phyloP scores from a whole-genome alignment of 176 grass and related monocot species.

The Microstegium vimineum region DNA sequence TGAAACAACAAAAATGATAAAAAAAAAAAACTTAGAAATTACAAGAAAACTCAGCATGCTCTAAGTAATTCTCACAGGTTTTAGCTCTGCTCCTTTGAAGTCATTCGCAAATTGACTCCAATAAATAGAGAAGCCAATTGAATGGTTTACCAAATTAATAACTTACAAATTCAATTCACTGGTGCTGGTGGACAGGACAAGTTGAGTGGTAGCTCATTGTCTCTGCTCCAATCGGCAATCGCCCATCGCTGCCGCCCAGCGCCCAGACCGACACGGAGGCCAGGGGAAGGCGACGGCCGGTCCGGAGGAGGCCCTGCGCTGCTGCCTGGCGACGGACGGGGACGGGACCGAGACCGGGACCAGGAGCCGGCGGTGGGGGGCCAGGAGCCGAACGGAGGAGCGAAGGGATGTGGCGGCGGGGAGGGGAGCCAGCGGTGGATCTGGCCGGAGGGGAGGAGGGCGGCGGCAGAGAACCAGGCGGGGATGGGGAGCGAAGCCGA shows the following conservation, averaged over 20 bases:
- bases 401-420: too few species aligned
- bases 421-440: too few species aligned
- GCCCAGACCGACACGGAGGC: neutral
- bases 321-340: too few species aligned
- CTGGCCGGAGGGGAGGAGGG: too few species aligned
- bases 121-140: neutral
- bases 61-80: neutral
- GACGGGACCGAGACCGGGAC: too few species aligned
- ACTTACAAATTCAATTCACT: neutral
- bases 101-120: neutral
- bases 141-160: neutral
- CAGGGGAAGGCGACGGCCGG: too few species aligned
- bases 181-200: neutral
- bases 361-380: too few species aligned
- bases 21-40: neutral
- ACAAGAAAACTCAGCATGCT: neutral
- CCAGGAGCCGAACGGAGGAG: too few species aligned
- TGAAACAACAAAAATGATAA: neutral
- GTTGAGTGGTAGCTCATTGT: neutral
- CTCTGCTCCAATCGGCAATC: neutral
- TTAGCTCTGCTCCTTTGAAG: neutral
- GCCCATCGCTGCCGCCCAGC: neutral
- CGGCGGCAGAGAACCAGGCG: too few species aligned
- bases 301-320: too few species aligned
- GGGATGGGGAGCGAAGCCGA: too few species aligned